Conservation (phyloP, 169 alveolate genomes). For the Eimeria acervulina region DNA sequence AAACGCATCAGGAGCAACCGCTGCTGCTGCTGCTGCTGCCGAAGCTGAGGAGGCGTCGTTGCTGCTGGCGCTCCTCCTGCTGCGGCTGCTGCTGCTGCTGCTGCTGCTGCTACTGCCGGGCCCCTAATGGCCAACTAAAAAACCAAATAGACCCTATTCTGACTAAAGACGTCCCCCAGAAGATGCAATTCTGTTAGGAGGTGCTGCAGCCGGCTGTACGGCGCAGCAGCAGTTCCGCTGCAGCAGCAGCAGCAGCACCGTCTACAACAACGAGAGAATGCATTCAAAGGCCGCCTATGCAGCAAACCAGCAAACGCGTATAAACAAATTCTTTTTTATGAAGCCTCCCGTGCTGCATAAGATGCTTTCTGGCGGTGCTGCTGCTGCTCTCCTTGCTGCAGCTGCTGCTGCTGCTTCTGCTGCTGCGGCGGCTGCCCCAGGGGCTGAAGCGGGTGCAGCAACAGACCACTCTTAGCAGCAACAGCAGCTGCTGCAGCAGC, state of each 20-base stretch:
- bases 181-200: neutral
- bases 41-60: slow-evolving; percentile 12
- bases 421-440: slow-evolving; percentile 34
- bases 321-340: neutral
- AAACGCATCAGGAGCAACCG: neutral
- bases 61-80: slow-evolving; percentile 25
- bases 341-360: neutral
- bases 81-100: slow-evolving; percentile 29
- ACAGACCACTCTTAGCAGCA: neutral
- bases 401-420: slow-evolving; percentile 44
- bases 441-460: slow-evolving; percentile 58
- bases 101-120: neutral
- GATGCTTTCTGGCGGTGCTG: neutral
- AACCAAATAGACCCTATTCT: neutral
- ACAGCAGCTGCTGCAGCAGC: slow-evolving; percentile 54
- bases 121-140: neutral
- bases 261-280: neutral
- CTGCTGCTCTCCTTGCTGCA: slow-evolving; percentile 13
- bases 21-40: slow-evolving; percentile 38
- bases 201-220: neutral
- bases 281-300: too few species aligned
- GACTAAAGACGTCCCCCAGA: neutral
- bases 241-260: slow-evolving; percentile 32
- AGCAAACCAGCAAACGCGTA: neutral
- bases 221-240: neutral